phyloP scores from a whole-genome alignment of 768 basidiomycete genomes.

The Trametes sanguinea region DNA sequence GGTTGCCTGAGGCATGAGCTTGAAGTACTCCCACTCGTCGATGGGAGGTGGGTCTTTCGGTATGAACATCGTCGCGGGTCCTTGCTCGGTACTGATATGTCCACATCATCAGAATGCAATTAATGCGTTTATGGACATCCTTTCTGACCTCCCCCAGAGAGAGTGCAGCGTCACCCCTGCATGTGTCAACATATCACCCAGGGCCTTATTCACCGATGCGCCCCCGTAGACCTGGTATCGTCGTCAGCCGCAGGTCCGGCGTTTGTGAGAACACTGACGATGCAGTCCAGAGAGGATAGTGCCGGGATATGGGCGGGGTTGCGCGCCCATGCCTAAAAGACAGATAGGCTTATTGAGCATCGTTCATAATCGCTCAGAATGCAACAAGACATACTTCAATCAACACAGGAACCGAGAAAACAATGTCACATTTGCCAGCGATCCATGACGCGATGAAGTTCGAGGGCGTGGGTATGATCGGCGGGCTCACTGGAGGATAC shows the following conservation, averaged over 20 bases:
- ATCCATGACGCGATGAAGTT: conserved; percentile 11
- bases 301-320: too few species aligned
- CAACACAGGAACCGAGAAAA: conserved; percentile 19
- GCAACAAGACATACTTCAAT: conserved; percentile 8
- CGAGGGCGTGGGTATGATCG: conserved; percentile 12
- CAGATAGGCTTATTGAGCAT: too few species aligned
- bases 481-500: conserved; percentile 14
- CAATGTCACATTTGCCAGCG: conserved; percentile 10
- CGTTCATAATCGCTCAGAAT: too few species aligned
- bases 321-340: too few species aligned
- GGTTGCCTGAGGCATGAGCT: conserved; percentile 12
- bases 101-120: not conserved
- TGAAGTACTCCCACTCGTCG: conserved; percentile 28
- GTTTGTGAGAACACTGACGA: not conserved
- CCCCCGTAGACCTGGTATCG: conserved; percentile 3
- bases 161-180: conserved; percentile 2
- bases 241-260: not conserved
- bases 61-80: conserved; percentile 17
- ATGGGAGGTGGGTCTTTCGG: not conserved
- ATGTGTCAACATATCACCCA: conserved; percentile 3
- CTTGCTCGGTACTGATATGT: conserved; percentile 13
- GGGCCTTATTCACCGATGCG: conserved; percentile 1
- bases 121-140: not conserved
- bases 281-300: conserved; percentile 1
- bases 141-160: conserved; percentile 1